Base-by-base conservation (phyloP, 768 basidiomycete species). In the Naganishia onofrii region DNA sequence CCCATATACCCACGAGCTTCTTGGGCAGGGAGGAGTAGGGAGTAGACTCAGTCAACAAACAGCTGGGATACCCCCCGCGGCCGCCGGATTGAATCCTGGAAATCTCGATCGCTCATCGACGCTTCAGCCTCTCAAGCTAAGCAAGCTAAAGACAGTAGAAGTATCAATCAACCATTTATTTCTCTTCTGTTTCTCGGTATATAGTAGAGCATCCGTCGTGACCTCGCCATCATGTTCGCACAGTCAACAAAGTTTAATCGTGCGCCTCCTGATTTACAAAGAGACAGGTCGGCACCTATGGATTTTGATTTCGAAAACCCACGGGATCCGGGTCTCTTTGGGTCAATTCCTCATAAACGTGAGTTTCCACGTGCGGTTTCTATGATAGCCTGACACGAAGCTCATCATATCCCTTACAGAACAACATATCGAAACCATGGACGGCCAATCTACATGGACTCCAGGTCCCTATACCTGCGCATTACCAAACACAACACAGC, bases 281-380 rank as follows among this genome's bases (percentile, higher is more conserved):
- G 70, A 48, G 70, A 56, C 29, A 32, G 48, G 6, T 67, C 46
- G 21, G 70, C 70, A 34, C 70, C 66, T 0, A 71, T 71, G 70
- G 66, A 56, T 28, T 58, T 68, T 57, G 70, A 52, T 46, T 56
- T 46, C 46, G 66, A 67, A 36, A 65, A 57, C 28, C 68, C 68
- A 9, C 48, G 66, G 10, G 70, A 71, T 68, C 70, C 70, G n/a
- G 70, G 70, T 12, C 44, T 66, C 31, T 71, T 71, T 46, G 44
- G 60, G 13, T 23, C 26, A 1, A 29, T 71, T 23, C 70, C 70
- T 29, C 32, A 56, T 46, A 71, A 71, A 64, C 66, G 70, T 71
- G 52, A 68, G 70, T 67, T 23, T 8, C 42, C 0, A 48, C n/a
- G n/a, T n/a, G 12, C 34, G 8, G 19, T 60, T 10, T 17, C 9